A percentile compares a stretch with the other conserved stretches of the same genome.
phyloP scores from a whole-genome alignment of 2,329 filamentous ascomycete genomes.

The Aureobasidium vineae region DNA sequence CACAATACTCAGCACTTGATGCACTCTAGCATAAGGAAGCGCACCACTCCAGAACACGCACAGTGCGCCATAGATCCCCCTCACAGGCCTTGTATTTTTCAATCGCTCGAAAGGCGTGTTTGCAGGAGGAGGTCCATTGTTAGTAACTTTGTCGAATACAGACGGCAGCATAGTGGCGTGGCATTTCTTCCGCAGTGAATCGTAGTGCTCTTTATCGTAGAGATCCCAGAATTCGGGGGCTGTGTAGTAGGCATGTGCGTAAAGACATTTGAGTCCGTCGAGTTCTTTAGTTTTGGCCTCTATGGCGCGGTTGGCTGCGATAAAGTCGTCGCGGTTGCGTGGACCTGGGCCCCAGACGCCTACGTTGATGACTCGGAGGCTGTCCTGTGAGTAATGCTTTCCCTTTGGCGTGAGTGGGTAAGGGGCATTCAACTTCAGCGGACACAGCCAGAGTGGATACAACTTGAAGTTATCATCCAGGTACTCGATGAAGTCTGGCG shows the following conservation, averaged over 20 bases:
- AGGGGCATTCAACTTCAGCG: constrained; percentile 37
- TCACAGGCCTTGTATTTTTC: constrained; percentile 41
- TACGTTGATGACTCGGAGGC: constrained; percentile 50
- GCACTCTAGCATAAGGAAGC: constrained; percentile 29
- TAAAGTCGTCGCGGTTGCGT: constrained; percentile 56
- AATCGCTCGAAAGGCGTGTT: constrained; percentile 35
- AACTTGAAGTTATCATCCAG: constrained; percentile 50
- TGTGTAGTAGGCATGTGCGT: constrained; percentile 82
- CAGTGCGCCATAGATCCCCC: constrained; percentile 43
- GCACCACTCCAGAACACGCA: constrained; percentile 35
- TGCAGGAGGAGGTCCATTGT: constrained; percentile 41
- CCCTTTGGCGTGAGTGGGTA: constrained; percentile 23
- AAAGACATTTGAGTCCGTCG: constrained; percentile 81
- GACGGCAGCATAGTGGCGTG: constrained; percentile 60
- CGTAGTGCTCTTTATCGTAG: constrained; percentile 62
- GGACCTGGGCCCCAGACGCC: constrained; percentile 80
- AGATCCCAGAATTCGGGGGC: constrained; percentile 67
- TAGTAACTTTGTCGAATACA: constrained; percentile 69
- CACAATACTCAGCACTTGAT: not conserved
- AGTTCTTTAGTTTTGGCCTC: constrained; percentile 68
- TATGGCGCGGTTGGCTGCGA: constrained; percentile 66
- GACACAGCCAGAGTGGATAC: constrained; percentile 62
- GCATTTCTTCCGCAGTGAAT: constrained; percentile 62
- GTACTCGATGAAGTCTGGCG: constrained; percentile 55
- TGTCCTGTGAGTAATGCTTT: not conserved